Conservation (phyloP, 2,329 filamentous ascomycete species). For the Pseudocercospora musae region DNA sequence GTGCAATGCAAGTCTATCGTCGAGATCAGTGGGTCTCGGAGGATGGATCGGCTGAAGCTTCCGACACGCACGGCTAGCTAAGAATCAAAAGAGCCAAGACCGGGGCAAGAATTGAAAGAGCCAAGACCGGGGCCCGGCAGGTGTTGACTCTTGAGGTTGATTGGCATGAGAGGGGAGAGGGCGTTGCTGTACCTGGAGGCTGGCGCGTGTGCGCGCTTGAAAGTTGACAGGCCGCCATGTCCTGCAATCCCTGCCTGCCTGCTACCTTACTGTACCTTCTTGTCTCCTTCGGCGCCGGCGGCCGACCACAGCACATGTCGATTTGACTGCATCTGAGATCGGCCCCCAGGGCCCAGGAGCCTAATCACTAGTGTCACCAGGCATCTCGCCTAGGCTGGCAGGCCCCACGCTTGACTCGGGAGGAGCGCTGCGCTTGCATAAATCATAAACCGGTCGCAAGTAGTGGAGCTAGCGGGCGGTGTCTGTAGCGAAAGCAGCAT, state of each 20-base stretch:
- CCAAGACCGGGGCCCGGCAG: no score
- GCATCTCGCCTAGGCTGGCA: background rate
- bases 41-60: background rate
- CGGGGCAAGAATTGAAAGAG: no score
- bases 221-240: background rate
- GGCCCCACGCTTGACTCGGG: background rate
- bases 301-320: no score
- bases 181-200: background rate
- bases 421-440: background rate
- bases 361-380: conserved; percentile 1
- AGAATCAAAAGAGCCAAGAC: no score
- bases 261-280: no score
- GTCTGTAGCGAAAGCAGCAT: background rate
- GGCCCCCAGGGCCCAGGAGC: background rate
- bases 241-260: background rate
- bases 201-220: conserved; percentile 1
- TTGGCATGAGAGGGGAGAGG: background rate
- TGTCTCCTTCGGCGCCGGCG: background rate
- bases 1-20: background rate
- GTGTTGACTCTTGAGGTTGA: no score
- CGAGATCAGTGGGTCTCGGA: background rate
- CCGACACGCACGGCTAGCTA: background rate
- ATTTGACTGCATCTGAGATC: conserved; percentile 3
- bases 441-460: background rate
- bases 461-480: background rate